These are phyloP conservation scores for Pleurotus citrinopileatus DNA, from an alignment of 768 basidiomycete species.

Conservation along the genomic window DNA sequence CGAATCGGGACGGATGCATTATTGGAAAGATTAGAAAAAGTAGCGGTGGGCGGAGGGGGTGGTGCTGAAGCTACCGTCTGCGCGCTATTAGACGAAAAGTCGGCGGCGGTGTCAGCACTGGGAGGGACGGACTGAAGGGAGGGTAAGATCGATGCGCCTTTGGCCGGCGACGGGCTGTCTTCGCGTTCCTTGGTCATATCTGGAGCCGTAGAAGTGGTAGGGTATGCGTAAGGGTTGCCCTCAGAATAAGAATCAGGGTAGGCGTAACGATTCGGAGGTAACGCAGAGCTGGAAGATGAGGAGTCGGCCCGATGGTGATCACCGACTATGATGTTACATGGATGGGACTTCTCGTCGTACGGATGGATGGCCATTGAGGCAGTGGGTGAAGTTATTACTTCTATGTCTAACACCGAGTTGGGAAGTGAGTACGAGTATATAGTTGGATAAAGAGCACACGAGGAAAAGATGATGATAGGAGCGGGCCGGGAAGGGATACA, in stretches of 20 bases:
- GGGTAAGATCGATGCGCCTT: background rate
- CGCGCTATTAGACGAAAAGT: slow-evolving; percentile 5
- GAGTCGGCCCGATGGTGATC: background rate
- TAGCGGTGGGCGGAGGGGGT: background rate
- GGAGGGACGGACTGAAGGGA: background rate
- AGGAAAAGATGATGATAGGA: background rate
- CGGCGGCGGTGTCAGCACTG: background rate
- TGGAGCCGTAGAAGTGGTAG: background rate
- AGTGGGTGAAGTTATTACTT: slow-evolving; percentile 1
- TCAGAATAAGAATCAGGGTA: slow-evolving; percentile 8
- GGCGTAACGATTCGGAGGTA: slow-evolving; percentile 3
- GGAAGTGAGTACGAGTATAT: background rate
- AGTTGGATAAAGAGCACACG: background rate
- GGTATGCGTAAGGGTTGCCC: slow-evolving; percentile 6
- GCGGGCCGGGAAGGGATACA: background rate
- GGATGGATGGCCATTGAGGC: background rate
- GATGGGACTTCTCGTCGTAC: background rate
- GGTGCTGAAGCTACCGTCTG: background rate
- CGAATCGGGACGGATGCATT: background rate
- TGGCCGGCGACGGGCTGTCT: background rate
- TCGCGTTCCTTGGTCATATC: background rate
- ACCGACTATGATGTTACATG: background rate
- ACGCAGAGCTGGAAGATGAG: slow-evolving; percentile 3
- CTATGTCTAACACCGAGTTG: background rate
- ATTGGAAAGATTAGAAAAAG: too few relatives aligned